Conservation (phyloP, 2,329 filamentous ascomycete genomes). For the Blastomyces silverae region DNA sequence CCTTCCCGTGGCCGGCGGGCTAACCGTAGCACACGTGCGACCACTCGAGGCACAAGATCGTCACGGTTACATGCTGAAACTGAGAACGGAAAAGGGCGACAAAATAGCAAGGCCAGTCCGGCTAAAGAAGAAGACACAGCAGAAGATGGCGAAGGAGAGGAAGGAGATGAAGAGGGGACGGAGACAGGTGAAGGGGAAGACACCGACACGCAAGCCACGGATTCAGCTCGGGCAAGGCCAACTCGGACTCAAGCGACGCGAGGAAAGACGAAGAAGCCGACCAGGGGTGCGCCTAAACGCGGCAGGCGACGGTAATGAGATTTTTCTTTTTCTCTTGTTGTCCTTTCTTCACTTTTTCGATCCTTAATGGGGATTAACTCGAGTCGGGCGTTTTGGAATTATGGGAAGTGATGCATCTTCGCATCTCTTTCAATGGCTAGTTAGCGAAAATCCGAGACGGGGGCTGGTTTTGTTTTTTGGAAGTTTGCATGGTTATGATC, state of each 20-base stretch:
- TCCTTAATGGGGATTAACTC: not conserved
- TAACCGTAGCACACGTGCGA: conserved; percentile 29
- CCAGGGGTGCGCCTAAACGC: conserved; percentile 33
- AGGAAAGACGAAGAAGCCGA: conserved; percentile 28
- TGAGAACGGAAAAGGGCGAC: conserved; percentile 28
- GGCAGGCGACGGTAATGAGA: conserved; percentile 30
- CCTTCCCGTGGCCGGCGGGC: conserved; percentile 35
- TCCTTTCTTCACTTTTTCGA: not conserved
- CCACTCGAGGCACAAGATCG: conserved; percentile 34
- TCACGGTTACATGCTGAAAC: conserved; percentile 38
- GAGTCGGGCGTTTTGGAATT: not conserved
- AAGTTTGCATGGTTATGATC: not conserved
- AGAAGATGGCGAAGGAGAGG: conserved; percentile 36
- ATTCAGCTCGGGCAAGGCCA: conserved; percentile 33
- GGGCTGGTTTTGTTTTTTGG: not conserved
- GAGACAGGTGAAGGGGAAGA: conserved; percentile 35
- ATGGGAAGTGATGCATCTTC: not conserved
- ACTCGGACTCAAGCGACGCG: conserved; percentile 34
- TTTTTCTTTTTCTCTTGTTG: not conserved
- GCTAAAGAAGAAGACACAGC: conserved; percentile 38
- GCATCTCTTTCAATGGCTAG: not conserved
- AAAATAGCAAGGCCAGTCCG: conserved; percentile 26
- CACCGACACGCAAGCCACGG: conserved; percentile 34
- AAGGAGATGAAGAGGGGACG: conserved; percentile 35
- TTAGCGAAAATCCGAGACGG: not conserved